These are phyloP conservation scores for Arthrinium puccinioides DNA, from an alignment of 2,329 filamentous ascomycete species.

Conservation along the genomic window DNA sequence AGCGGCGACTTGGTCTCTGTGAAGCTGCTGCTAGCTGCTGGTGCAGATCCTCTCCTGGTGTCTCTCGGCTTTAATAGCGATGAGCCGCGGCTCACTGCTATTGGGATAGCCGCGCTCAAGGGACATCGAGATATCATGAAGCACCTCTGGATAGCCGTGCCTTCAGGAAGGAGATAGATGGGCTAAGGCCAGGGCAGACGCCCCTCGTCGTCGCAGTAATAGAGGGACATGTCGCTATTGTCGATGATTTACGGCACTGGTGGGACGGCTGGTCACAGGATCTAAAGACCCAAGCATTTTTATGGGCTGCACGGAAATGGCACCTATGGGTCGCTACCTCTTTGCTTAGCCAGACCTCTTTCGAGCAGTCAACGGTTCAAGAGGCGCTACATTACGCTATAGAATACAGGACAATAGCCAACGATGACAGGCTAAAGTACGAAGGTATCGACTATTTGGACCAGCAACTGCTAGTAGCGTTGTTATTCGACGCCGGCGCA, in stretches of 20 bases:
- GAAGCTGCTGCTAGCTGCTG: neutral
- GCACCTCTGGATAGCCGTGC: slow-evolving; percentile 4
- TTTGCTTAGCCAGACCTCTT: slow-evolving; percentile 5
- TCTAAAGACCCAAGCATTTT: slow-evolving; percentile 5
- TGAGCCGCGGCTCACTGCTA: neutral
- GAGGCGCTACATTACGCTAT: slow-evolving; percentile 2
- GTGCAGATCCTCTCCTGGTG: neutral
- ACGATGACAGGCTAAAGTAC: neutral
- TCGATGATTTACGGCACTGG: slow-evolving; percentile 9
- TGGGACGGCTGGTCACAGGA: slow-evolving; percentile 10
- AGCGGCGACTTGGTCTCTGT: neutral
- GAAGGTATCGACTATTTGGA: slow-evolving; percentile 6
- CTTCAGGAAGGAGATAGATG: neutral
- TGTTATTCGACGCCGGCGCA: slow-evolving; percentile 13
- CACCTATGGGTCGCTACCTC: slow-evolving; percentile 6
- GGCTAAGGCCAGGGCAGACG: neutral
- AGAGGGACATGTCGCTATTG: slow-evolving; percentile 9
- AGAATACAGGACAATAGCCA: neutral
- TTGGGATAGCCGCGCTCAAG: neutral
- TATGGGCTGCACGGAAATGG: slow-evolving; percentile 8
- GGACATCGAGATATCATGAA: slow-evolving; percentile 1
- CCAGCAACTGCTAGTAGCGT: slow-evolving; percentile 11
- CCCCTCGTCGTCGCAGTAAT: slow-evolving; percentile 3
- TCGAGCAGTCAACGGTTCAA: slow-evolving; percentile 4
- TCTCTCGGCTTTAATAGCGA: no score